Conservation (phyloP, 345 rosid species). For the Populus nigra region DNA sequence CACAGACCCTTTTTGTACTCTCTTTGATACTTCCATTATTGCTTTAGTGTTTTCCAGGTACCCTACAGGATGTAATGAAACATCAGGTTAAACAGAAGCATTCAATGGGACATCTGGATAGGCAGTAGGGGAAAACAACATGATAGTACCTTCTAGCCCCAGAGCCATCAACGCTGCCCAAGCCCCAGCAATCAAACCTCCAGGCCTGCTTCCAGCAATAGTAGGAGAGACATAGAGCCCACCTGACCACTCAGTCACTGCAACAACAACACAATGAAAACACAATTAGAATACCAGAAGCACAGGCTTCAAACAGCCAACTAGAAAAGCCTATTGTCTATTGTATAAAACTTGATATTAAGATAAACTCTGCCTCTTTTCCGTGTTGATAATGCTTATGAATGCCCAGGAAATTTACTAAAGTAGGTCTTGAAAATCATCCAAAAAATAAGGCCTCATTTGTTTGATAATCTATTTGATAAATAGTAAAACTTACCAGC, state of each 20-base stretch:
- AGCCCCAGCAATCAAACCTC: slow-evolving; percentile 84
- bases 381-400: not conserved
- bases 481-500: slow-evolving; percentile 58
- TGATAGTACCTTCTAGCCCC: slow-evolving; percentile 62
- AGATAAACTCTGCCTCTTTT: not conserved
- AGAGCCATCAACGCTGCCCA: slow-evolving; percentile 94
- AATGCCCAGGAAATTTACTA: not conserved
- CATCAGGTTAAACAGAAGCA: slow-evolving; percentile 19
- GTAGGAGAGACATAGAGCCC: slow-evolving; percentile 92
- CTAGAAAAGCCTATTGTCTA: not conserved
- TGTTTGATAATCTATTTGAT: not conserved
- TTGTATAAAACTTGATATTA: slow-evolving; percentile 1
- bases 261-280: slow-evolving; percentile 22
- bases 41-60: slow-evolving; percentile 68
- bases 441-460: not conserved
- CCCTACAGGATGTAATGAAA: slow-evolving; percentile 39
- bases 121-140: slow-evolving; percentile 14
- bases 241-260: slow-evolving; percentile 97
- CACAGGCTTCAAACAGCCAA: slow-evolving; percentile 13
- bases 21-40: slow-evolving; percentile 79
- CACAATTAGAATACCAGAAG: slow-evolving; percentile 14
- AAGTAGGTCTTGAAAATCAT: not conserved
- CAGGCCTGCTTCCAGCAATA: slow-evolving; percentile 94
- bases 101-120: slow-evolving; percentile 9
- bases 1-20: slow-evolving; percentile 61